Percentiles rank a stretch among this genome's conserved stretches.
Evolutionary conservation across 345 rosid species (phyloP).

Genomic region (Eucalyptus curtisii): DNA sequence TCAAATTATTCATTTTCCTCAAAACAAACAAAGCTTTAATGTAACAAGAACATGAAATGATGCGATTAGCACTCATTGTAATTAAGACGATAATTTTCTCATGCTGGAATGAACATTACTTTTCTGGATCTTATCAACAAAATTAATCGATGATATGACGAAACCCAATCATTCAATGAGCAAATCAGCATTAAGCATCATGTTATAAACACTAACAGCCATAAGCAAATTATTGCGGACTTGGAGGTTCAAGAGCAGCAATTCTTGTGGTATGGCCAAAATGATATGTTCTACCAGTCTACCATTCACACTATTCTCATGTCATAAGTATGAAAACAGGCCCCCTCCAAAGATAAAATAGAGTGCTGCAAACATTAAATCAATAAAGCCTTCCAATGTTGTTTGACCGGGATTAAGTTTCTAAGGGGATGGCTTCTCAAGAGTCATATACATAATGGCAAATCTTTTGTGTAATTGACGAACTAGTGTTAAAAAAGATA

Average conservation of each 20-base stretch:
- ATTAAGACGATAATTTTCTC: not conserved
- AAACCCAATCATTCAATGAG: not conserved
- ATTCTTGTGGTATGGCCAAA: not conserved
- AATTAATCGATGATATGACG: not conserved
- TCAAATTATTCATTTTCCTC: not conserved
- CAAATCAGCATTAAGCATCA: not conserved
- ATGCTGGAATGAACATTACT: not conserved
- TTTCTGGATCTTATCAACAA: not conserved
- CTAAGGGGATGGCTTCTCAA: not conserved
- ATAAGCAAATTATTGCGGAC: not conserved
- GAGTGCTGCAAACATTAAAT: not conserved
- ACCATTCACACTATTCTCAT: not conserved
- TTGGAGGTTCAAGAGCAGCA: not conserved
- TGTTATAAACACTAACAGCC: not conserved
- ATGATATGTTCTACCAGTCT: not conserved
- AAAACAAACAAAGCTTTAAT: not conserved
- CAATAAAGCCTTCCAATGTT: not conserved
- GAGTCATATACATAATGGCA: not conserved
- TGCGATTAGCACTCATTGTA: not conserved
- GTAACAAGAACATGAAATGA: not conserved
- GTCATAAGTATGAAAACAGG: not conserved
- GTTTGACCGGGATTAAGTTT: not conserved
- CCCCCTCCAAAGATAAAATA: not conserved
- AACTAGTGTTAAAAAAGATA: not conserved
- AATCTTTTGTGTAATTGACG: not conserved